phyloP scores from a whole-genome alignment of 2,329 filamentous ascomycete species.

The Pseudomassariella vexata region DNA sequence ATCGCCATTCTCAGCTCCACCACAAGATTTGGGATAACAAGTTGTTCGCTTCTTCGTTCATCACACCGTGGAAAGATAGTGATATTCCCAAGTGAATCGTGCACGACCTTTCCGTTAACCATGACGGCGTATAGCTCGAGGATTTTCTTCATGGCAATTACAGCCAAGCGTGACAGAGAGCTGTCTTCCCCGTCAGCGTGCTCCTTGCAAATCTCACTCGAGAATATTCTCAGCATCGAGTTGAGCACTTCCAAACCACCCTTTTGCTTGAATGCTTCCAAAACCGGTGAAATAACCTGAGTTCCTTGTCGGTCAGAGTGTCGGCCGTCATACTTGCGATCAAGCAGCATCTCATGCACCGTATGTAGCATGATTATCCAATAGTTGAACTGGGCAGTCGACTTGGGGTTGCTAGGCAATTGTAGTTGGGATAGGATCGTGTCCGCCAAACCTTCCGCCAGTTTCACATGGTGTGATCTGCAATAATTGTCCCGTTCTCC shows the following conservation, averaged over 20 bases:
- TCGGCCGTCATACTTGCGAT: conserved; percentile 43
- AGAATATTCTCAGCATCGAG: conserved; percentile 64
- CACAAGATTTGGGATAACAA: conserved; percentile 65
- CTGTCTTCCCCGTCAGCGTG: conserved; percentile 34
- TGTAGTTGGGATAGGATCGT: conserved; percentile 64
- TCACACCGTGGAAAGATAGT: conserved; percentile 33
- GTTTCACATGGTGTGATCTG: conserved; percentile 46
- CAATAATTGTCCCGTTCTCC: conserved; percentile 50
- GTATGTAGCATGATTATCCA: conserved; percentile 77
- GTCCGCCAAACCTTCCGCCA: conserved; percentile 63
- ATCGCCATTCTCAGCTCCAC: conserved; percentile 80
- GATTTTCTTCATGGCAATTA: conserved; percentile 69
- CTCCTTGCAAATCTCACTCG: conserved; percentile 44
- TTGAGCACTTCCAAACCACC: conserved; percentile 72
- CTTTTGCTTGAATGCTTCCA: conserved; percentile 80
- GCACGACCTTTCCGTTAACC: conserved; percentile 70
- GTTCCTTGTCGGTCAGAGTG: conserved; percentile 41
- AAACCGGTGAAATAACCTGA: conserved; percentile 66
- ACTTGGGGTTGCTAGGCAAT: conserved; percentile 36
- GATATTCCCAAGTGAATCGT: conserved; percentile 63
- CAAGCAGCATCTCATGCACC: conserved; percentile 72
- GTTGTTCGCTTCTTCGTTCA: conserved; percentile 34
- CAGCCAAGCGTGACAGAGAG: conserved; percentile 42
- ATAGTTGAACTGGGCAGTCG: conserved; percentile 66
- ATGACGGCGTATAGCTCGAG: conserved; percentile 75